Conservation (phyloP, 805 yeast genomes). For the Sugiyamaella americana region DNA sequence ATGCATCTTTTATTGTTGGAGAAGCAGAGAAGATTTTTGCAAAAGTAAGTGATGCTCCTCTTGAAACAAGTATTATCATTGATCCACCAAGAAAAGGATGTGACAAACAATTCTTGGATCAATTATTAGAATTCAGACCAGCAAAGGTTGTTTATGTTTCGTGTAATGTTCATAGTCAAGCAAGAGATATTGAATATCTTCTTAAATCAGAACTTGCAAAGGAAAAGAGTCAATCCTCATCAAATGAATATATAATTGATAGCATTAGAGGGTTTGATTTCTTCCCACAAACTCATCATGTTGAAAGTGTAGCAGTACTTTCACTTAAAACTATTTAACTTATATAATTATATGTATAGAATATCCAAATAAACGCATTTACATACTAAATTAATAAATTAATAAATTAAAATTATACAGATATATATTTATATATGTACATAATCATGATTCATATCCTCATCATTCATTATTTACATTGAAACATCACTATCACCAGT, state of each 20-base stretch:
- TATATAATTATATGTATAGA: not conserved
- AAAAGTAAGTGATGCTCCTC: conserved; percentile 54
- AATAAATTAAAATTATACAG: not conserved
- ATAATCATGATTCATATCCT: conserved; percentile 1
- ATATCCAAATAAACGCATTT: not conserved
- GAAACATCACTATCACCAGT: conserved; percentile 10
- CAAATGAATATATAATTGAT: conserved; percentile 59
- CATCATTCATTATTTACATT: conserved; percentile 11
- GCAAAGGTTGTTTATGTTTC: conserved; percentile 88
- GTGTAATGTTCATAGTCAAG: conserved; percentile 97
- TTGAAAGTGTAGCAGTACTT: conserved; percentile 82
- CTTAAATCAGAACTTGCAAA: conserved; percentile 47
- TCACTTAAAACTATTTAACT: conserved; percentile 2
- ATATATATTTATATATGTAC: not conserved
- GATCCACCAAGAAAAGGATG: conserved; percentile 99
- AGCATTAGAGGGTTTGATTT: conserved; percentile 92
- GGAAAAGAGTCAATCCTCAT: conserved; percentile 12
- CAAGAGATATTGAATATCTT: conserved; percentile 85
- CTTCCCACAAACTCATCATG: conserved; percentile 93
- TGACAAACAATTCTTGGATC: conserved; percentile 79
- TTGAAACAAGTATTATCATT: conserved; percentile 78
- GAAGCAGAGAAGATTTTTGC: conserved; percentile 87
- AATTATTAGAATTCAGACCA: conserved; percentile 76
- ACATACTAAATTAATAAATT: not conserved
- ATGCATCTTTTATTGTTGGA: conserved; percentile 82